phyloP scores from a whole-genome alignment of 495 filamentous ascomycete genomes.

The Aspergillus panamensis region DNA sequence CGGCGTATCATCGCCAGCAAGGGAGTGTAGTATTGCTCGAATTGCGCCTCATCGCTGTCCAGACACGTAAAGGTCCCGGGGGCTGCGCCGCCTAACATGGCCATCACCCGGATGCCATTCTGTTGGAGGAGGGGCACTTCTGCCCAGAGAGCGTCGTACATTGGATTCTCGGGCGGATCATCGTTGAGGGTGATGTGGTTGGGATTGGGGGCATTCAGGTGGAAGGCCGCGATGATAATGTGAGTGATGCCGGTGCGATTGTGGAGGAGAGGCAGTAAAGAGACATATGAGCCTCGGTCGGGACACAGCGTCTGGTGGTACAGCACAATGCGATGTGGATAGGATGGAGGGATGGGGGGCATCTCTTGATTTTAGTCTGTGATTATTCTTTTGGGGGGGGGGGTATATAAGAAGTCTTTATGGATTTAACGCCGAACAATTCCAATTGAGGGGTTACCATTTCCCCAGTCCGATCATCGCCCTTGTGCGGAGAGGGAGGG shows the following conservation, averaged over 20 bases:
- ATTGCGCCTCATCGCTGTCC: constrained; percentile 53
- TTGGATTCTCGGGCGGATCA: constrained; percentile 56
- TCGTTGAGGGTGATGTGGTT: constrained; percentile 70
- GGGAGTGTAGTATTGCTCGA: constrained; percentile 65
- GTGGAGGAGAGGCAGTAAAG: constrained; percentile 65
- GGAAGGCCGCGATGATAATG: constrained; percentile 74
- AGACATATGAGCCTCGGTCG: constrained; percentile 55
- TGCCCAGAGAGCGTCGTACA: constrained; percentile 61
- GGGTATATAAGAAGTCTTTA: no score
- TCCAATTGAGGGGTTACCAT: no score
- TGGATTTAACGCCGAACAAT: no score
- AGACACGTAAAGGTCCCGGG: constrained; percentile 64
- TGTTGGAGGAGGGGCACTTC: constrained; percentile 63
- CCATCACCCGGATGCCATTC: constrained; percentile 66
- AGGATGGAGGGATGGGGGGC: constrained; percentile 32
- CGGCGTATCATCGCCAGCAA: constrained; percentile 56
- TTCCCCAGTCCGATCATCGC: no score
- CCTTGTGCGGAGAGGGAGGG: no score
- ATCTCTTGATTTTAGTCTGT: constrained; percentile 11
- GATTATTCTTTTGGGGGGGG: no score
- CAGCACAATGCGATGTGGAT: constrained; percentile 50
- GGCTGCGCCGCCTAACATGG: constrained; percentile 81
- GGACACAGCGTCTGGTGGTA: constrained; percentile 71
- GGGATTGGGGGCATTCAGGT: constrained; percentile 60
- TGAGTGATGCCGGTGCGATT: constrained; percentile 63